These are phyloP conservation scores for Aspergillus aculeatus DNA, from an alignment of 2,329 filamentous ascomycete genomes.

Conservation along the genomic window DNA sequence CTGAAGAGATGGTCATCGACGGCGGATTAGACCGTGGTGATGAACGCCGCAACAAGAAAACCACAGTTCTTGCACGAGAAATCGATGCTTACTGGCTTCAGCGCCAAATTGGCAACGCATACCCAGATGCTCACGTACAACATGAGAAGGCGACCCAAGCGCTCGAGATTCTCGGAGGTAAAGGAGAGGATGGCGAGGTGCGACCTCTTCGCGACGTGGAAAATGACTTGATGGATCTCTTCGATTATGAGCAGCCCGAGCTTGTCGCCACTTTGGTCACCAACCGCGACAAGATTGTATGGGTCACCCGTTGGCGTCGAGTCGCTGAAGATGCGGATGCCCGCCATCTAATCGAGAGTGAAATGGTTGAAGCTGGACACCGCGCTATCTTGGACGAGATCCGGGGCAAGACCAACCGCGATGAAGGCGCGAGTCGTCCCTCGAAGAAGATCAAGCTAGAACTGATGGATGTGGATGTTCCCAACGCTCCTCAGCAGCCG, in stretches of 20 bases:
- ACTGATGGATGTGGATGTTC: conserved; percentile 82
- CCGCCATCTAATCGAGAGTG: conserved; percentile 74
- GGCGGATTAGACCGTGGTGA: conserved; percentile 52
- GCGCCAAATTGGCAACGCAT: conserved; percentile 82
- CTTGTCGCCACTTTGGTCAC: conserved; percentile 86
- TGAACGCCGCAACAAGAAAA: conserved; percentile 46
- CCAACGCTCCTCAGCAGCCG: conserved; percentile 54
- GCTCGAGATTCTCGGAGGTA: conserved; percentile 76
- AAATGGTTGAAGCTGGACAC: conserved; percentile 87
- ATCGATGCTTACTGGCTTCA: conserved; percentile 98
- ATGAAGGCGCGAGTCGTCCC: conserved; percentile 57
- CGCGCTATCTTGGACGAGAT: conserved; percentile 86
- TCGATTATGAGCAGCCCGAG: conserved; percentile 95
- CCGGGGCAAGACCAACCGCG: conserved; percentile 63
- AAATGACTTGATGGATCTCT: conserved; percentile 97
- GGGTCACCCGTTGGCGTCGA: conserved; percentile 84
- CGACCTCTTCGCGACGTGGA: conserved; percentile 89
- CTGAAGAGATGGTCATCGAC: conserved; percentile 82
- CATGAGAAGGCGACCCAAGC: conserved; percentile 88
- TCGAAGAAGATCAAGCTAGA: conserved; percentile 82
- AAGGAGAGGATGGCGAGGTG: conserved; percentile 72
- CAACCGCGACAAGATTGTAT: conserved; percentile 91
- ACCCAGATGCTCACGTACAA: conserved; percentile 87
- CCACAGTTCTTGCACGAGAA: conserved; percentile 75
- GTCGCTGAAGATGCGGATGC: conserved; percentile 75